Evolutionary conservation across 1,284 basidiomycete genomes (phyloP).

Genomic region (Moesziomyces aphidis): DNA sequence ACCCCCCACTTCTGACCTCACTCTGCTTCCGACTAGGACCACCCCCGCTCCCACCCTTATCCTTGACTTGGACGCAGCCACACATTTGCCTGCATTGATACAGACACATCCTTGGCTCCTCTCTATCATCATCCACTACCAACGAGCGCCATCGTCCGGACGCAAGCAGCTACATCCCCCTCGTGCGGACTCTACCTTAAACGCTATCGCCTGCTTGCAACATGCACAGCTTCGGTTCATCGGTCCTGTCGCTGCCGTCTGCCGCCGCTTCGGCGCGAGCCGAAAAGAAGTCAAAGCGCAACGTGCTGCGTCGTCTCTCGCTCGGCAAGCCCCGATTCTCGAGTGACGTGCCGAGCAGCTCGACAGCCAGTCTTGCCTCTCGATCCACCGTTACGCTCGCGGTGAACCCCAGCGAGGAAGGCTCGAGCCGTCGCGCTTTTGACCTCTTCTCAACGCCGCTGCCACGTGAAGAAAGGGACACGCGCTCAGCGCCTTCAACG

Average conservation of each 20-base stretch:
- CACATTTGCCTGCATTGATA: no score
- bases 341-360: slow-evolving; percentile 1
- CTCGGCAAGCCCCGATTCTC: slow-evolving; percentile 11
- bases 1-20: no score
- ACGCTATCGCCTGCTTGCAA: not conserved
- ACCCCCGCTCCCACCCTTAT: no score
- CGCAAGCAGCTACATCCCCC: not conserved
- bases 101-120: no score
- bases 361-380: slow-evolving; percentile 3
- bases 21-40: no score
- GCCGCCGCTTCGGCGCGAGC: not conserved
- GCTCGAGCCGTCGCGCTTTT: slow-evolving; percentile 14
- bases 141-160: no score
- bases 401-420: slow-evolving; percentile 3
- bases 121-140: no score
- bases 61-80: no score
- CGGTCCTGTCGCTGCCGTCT: slow-evolving; percentile 10
- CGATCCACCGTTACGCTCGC: slow-evolving; percentile 16
- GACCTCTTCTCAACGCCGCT: slow-evolving; percentile 14
- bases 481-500: slow-evolving; percentile 4
- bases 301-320: slow-evolving; percentile 20
- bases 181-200: not conserved
- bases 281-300: slow-evolving; percentile 13
- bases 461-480: slow-evolving; percentile 1
- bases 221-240: slow-evolving; percentile 25